phyloP scores from a whole-genome alignment of 495 filamentous ascomycete species.

The Evernia prunastri region DNA sequence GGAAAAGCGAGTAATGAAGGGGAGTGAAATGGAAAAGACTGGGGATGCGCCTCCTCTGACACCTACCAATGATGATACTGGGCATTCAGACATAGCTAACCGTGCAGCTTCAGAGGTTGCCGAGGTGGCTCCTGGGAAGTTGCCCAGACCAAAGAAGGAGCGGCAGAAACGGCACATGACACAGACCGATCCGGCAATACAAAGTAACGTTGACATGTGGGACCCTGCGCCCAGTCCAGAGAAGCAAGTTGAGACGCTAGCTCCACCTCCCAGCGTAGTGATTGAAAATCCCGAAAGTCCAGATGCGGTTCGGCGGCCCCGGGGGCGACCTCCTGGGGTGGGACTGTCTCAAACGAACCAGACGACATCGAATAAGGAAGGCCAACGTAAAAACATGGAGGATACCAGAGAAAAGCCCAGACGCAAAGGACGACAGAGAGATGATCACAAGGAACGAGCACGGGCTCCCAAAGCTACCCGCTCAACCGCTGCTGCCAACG shows the following conservation, averaged over 20 bases:
- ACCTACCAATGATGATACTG: not conserved
- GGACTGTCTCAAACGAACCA: not conserved
- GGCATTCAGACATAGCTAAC: not conserved
- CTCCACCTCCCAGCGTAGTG: not conserved
- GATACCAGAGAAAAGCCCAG: not conserved
- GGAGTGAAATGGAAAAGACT: not conserved
- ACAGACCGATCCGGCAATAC: not conserved
- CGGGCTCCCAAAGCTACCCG: not conserved
- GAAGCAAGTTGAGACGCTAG: not conserved
- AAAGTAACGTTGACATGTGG: not conserved
- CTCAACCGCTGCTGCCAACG: not conserved
- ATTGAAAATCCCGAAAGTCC: not conserved
- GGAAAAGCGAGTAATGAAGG: not conserved
- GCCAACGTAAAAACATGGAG: not conserved
- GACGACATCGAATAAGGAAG: not conserved
- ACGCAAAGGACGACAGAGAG: not conserved
- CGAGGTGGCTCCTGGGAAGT: not conserved
- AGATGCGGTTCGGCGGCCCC: not conserved
- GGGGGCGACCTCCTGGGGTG: not conserved
- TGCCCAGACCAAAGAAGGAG: constrained; percentile 5
- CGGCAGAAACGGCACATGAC: not conserved
- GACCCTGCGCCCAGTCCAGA: not conserved
- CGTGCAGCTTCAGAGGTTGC: not conserved
- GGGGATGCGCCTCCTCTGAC: not conserved
- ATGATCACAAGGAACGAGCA: not conserved